Evolutionary conservation across 1,284 basidiomycete genomes (phyloP), one percentile per base, ranked within the genome.

Genomic region (Sanghuangporus sanghuang): DNA sequence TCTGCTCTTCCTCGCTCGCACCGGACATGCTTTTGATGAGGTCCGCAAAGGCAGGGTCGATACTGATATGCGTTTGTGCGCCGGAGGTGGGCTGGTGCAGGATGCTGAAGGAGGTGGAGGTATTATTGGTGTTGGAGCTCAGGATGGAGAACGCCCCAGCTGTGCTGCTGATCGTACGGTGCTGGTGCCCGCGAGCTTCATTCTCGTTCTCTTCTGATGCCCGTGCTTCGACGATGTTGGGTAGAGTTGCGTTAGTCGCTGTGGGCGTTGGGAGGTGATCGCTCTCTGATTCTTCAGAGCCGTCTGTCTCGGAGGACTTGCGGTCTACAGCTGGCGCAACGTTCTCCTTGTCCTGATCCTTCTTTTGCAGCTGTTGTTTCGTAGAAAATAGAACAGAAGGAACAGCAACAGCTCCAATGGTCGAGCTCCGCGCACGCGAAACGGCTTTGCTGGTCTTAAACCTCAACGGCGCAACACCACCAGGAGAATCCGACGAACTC

Each of bases 21-120:
- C 57, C 57, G 12, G 62, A 50, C 35, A 64, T 64, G 39, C 62
- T 59, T 16, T 64, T 58, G 52, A 64, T 64, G 39, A 64, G 59
- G 21, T 64, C 57, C 8, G 57, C 62, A 12, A 64, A 44, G 27
- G 49, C 50, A 0, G 62, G 62, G 23, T 59, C 62, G 14, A 64
- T 21, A 11, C 49, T 46, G 2, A 32, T 42, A 16, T 38, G 48
- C 21, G 44, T 44, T 36, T n/a, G 40, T 23, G 38, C 32, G 49
- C 11, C 49, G 9, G 27, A 27, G 39, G 48, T 48, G 36, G 40
- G 16, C 32, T 54, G 14, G 32, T 57, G n/a, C 18, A 35, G 12
- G 40, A 42, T 23, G 62, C 53, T 6, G 53, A 49, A 6, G 16
- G 35, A 11, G 9, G 49, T n/a, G 38, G 57, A 59, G 23, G 44